phyloP scores from a whole-genome alignment of 352 stramenopile genomes.

The Phytopythium oedochilum region DNA sequence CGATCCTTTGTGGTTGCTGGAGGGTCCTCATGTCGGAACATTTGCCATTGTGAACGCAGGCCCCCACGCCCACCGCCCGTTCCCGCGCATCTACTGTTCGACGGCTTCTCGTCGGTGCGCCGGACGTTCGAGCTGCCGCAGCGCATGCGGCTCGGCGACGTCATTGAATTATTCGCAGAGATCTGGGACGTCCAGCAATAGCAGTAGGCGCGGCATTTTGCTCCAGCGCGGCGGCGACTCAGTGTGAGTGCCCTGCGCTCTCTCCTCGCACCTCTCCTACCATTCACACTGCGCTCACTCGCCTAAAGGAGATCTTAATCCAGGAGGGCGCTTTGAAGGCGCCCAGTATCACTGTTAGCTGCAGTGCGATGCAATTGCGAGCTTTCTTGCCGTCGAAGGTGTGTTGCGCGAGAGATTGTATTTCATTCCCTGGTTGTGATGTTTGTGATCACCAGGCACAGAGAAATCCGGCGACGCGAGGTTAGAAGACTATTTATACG shows the following conservation, averaged over 20 bases:
- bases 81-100: conserved; percentile 72
- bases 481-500: no score
- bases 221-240: background rate
- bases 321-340: background rate
- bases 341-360: background rate
- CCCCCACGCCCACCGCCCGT: conserved; percentile 61
- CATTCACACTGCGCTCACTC: background rate
- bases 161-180: conserved; percentile 86
- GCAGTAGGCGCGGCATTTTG: conserved; percentile 6
- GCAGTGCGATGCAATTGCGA: background rate
- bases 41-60: conserved; percentile 20
- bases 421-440: no score
- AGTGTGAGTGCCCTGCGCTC: background rate
- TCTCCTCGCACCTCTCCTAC: background rate
- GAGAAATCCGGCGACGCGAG: no score
- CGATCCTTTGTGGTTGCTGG: no score
- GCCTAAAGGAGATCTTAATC: conserved; percentile 1
- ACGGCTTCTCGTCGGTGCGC: conserved; percentile 80
- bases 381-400: background rate
- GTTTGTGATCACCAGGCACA: no score
- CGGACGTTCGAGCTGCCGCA: conserved; percentile 86
- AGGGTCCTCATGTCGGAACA: no score
- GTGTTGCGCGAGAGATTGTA: background rate
- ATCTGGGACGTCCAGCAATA: conserved; percentile 88
- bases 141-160: conserved; percentile 76